Evolutionary conservation across 2,329 filamentous ascomycete species (phyloP).

Genomic region (Aspergillus melleus): DNA sequence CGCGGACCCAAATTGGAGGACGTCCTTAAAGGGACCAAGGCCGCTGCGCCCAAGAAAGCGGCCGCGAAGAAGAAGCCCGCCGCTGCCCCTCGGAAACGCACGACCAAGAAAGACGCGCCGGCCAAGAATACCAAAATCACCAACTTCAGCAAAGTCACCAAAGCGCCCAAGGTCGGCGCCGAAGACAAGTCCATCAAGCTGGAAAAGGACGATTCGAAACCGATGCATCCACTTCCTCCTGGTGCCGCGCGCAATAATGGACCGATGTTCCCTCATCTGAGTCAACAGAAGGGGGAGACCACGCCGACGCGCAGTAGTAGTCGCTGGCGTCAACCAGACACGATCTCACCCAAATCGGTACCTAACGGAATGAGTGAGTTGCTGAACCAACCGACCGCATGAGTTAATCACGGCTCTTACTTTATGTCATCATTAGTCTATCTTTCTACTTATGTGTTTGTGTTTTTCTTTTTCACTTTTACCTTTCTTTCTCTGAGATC

Average conservation of each 20-base stretch:
- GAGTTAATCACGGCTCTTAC: constrained; percentile 2
- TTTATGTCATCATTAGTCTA: constrained; percentile 2
- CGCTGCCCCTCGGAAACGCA: constrained; percentile 19
- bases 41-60: constrained; percentile 15
- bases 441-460: constrained; percentile 7
- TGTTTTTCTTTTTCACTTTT: constrained; percentile 5
- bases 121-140: constrained; percentile 32
- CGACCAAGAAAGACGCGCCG: constrained; percentile 25
- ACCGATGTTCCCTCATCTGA: constrained; percentile 30
- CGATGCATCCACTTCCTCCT: constrained; percentile 37
- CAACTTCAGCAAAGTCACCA: constrained; percentile 35
- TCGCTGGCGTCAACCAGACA: constrained; percentile 19
- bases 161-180: constrained; percentile 24
- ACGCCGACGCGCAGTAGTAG: constrained; percentile 1
- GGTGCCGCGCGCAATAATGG: constrained; percentile 39
- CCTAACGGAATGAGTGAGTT: constrained; percentile 25
- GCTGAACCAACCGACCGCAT: constrained; percentile 19
- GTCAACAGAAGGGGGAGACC: constrained; percentile 17
- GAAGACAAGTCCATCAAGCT: constrained; percentile 26
- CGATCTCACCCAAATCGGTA: constrained; percentile 25
- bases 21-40: constrained; percentile 22
- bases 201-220: constrained; percentile 29
- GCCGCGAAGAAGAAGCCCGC: constrained; percentile 22
- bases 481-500: constrained; percentile 6
- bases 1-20: constrained; percentile 29